A percentile compares a stretch with the other conserved stretches of the same genome.
Conservation (phyloP, 1,284 basidiomycete genomes). For the Ustilago bromivora region DNA sequence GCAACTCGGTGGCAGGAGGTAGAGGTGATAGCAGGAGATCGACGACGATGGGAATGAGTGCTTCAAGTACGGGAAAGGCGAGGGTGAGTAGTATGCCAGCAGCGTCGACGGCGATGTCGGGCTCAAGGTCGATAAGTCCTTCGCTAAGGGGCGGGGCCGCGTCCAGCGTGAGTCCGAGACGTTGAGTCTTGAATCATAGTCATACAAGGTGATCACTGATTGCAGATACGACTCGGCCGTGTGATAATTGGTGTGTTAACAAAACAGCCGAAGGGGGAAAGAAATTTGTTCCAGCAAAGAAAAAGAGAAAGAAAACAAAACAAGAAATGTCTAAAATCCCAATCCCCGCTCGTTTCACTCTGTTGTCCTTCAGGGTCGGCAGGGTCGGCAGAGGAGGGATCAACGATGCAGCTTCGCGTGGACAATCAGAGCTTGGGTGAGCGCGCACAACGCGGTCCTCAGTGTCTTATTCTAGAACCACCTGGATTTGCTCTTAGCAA, state of each 20-base stretch:
- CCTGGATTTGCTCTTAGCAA: not conserved
- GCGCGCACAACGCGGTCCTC: not conserved
- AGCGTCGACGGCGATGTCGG: slow-evolving; percentile 26
- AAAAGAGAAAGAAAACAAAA: not conserved
- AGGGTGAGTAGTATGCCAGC: slow-evolving; percentile 29
- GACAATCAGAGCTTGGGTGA: not conserved
- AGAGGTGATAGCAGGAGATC: slow-evolving; percentile 30
- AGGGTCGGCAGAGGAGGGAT: not conserved
- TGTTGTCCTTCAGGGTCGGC: not conserved
- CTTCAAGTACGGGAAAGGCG: slow-evolving; percentile 20
- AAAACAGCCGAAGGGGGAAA: not conserved
- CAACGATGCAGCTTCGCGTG: slow-evolving; percentile 3
- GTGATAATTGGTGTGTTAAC: not conserved
- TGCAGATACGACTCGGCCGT: not conserved
- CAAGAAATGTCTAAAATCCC: not conserved
- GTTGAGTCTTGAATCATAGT: not conserved
- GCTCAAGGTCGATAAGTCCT: slow-evolving; percentile 32
- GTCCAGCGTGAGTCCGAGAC: slow-evolving; percentile 17
- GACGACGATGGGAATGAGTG: slow-evolving; percentile 31
- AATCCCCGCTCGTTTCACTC: slow-evolving; percentile 2
- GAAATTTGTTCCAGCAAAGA: slow-evolving; percentile 7
- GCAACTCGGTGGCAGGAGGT: slow-evolving; percentile 23
- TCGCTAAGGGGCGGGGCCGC: slow-evolving; percentile 33
- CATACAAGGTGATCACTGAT: not conserved
- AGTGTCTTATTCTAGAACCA: no score